A percentile compares a stretch with the other conserved stretches of the same genome.
Conservation (phyloP, 2,329 filamentous ascomycete genomes). For the Fusarium praegraminearum region DNA sequence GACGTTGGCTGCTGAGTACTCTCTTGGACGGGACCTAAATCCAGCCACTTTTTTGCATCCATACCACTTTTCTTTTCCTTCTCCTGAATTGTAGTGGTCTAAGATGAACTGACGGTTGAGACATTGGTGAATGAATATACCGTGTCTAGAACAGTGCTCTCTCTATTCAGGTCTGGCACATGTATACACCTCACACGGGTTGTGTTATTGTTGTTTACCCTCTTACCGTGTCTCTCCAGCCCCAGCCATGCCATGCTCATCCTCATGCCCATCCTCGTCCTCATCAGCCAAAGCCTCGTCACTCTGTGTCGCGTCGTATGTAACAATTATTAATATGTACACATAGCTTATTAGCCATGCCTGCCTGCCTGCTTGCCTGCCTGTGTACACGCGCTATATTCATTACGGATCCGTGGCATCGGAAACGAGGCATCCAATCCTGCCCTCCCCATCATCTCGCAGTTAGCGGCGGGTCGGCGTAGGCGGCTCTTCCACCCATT, state of each 20-base stretch:
- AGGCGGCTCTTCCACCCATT: constrained; percentile 26
- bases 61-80: constrained; percentile 9
- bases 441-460: background rate
- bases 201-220: constrained; percentile 16
- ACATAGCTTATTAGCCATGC: constrained; percentile 1
- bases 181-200: constrained; percentile 7
- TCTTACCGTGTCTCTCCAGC: constrained; percentile 21
- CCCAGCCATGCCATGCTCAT: constrained; percentile 19
- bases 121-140: constrained; percentile 4
- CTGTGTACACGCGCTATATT: constrained; percentile 17
- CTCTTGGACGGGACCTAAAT: background rate
- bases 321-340: background rate
- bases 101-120: background rate
- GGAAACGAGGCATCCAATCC: constrained; percentile 34
- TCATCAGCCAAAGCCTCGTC: constrained; percentile 21
- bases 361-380: constrained; percentile 1
- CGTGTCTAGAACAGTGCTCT: constrained; percentile 30
- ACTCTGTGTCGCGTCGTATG: constrained; percentile 16
- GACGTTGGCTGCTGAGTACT: constrained; percentile 44
- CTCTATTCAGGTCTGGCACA: constrained; percentile 6
- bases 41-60: background rate
- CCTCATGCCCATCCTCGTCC: constrained; percentile 20
- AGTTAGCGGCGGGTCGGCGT: constrained; percentile 35
- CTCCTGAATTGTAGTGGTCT: constrained; percentile 13
- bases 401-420: constrained; percentile 32